A percentile compares a stretch with the other conserved stretches of the same genome.
phyloP scores from a whole-genome alignment of 768 basidiomycete species.

The Hericium alpestre region DNA sequence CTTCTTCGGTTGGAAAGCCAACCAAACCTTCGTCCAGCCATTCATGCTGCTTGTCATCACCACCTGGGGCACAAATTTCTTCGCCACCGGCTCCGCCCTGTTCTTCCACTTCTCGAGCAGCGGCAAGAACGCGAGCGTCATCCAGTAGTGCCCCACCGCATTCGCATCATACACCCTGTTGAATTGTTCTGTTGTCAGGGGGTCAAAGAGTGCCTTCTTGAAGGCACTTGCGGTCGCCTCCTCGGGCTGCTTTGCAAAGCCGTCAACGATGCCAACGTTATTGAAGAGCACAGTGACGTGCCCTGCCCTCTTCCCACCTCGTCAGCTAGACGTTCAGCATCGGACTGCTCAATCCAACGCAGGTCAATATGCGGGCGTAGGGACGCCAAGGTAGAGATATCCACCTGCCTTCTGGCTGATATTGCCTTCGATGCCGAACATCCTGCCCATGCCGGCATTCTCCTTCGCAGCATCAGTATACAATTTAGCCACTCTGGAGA shows the following conservation, averaged over 20 bases:
- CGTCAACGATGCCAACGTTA: slow-evolving; percentile 31
- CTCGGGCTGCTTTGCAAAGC: slow-evolving; percentile 19
- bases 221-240: slow-evolving; percentile 26
- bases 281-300: slow-evolving; percentile 15
- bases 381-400: not conserved
- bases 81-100: slow-evolving; percentile 14
- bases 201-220: slow-evolving; percentile 28
- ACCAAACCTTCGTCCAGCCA: slow-evolving; percentile 36
- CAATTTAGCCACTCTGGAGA: slow-evolving; percentile 20
- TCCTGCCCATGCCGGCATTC: slow-evolving; percentile 21
- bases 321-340: slow-evolving; percentile 31
- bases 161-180: slow-evolving; percentile 27
- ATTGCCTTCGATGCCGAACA: slow-evolving; percentile 33
- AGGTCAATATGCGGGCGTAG: not conserved
- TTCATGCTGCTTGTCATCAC: slow-evolving; percentile 44
- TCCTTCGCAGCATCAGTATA: slow-evolving; percentile 29
- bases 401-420: slow-evolving; percentile 27
- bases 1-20: slow-evolving; percentile 5
- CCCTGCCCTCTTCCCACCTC: slow-evolving; percentile 18
- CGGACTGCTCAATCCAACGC: slow-evolving; percentile 21
- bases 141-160: slow-evolving; percentile 39
- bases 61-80: slow-evolving; percentile 34
- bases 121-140: slow-evolving; percentile 46
- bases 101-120: slow-evolving; percentile 39
- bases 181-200: slow-evolving; percentile 27